Percentiles rank a stretch among this genome's conserved stretches.
Evolutionary conservation across 1,284 basidiomycete species (phyloP).

Genomic region (Fistulinella cinereoalba): DNA sequence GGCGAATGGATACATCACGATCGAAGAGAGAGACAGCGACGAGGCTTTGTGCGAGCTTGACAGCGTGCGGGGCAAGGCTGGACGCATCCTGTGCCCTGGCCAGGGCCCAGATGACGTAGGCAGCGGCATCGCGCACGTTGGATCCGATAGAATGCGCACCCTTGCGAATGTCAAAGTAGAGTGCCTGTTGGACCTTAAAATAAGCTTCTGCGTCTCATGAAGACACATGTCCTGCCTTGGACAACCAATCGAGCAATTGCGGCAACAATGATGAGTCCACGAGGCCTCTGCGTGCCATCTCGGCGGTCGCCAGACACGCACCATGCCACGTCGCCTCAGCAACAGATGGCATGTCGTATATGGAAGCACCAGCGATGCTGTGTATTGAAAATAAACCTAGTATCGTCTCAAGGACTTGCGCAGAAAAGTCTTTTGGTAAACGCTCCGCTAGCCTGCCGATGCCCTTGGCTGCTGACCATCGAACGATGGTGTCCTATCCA

Average conservation of each 20-base stretch:
- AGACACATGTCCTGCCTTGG: constrained; percentile 53
- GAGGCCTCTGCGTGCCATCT: constrained; percentile 83
- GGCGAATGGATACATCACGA: constrained; percentile 91
- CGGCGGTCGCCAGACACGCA: constrained; percentile 88
- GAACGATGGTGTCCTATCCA: constrained; percentile 85
- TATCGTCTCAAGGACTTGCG: constrained; percentile 81
- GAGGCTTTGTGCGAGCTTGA: constrained; percentile 66
- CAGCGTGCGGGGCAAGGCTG: constrained; percentile 61
- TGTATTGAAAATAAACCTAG: constrained; percentile 70
- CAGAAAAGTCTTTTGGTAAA: constrained; percentile 71
- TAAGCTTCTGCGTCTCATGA: constrained; percentile 7
- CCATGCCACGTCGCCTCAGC: constrained; percentile 95
- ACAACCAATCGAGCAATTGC: constrained; percentile 72
- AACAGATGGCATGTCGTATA: constrained; percentile 71
- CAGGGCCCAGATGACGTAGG: constrained; percentile 94
- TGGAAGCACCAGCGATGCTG: constrained; percentile 52
- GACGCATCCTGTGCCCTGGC: constrained; percentile 71
- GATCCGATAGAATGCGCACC: constrained; percentile 92
- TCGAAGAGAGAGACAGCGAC: constrained; percentile 85
- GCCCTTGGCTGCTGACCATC: constrained; percentile 94
- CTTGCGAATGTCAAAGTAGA: constrained; percentile 90
- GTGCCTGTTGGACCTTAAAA: constrained; percentile 53
- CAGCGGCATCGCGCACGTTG: constrained; percentile 91
- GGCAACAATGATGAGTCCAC: constrained; percentile 57
- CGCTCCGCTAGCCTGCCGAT: constrained; percentile 83